Percentiles rank a stretch among this genome's conserved stretches.
Evolutionary conservation across 164 flowering plant genomes (phyloP).

Genomic region (Vitis rotundifolia): DNA sequence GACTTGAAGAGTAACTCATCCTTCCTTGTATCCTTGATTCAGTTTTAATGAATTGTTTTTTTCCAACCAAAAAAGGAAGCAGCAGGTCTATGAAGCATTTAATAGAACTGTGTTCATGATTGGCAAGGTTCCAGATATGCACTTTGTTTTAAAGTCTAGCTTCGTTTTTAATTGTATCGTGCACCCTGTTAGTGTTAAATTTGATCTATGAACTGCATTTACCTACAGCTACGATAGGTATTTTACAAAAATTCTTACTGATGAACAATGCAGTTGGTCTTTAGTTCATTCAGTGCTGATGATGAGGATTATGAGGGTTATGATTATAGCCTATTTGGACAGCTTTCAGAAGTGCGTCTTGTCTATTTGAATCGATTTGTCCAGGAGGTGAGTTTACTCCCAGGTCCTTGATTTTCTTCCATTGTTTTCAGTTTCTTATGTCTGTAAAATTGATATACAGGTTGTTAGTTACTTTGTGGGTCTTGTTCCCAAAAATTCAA

Average conservation of each 20-base stretch:
- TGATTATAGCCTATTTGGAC: slow-evolving; percentile 84
- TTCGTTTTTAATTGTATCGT: neutral
- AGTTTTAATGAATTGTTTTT: too few relatives aligned
- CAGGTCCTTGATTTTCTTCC: neutral
- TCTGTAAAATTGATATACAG: slow-evolving; percentile 37
- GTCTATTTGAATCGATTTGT: slow-evolving; percentile 90
- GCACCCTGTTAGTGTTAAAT: neutral
- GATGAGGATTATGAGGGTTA: slow-evolving; percentile 92
- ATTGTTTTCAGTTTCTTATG: slow-evolving; percentile 5
- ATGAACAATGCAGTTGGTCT: slow-evolving; percentile 61
- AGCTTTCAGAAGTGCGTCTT: slow-evolving; percentile 93
- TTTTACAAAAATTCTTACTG: slow-evolving; percentile 4
- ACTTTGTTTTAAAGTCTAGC: neutral
- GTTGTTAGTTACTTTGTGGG: slow-evolving; percentile 84
- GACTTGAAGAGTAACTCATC: too few relatives aligned
- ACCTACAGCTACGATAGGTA: neutral
- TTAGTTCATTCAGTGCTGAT: slow-evolving; percentile 66
- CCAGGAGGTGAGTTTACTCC: slow-evolving; percentile 70
- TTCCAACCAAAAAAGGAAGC: too few relatives aligned
- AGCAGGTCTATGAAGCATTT: too few relatives aligned
- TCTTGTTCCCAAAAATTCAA: slow-evolving; percentile 69
- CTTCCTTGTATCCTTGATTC: too few relatives aligned
- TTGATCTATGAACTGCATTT: neutral
- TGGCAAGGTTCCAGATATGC: neutral
- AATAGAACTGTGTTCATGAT: neutral